These are phyloP conservation scores for Termitomyces sp. DNA, from an alignment of 768 basidiomycete genomes.

Conservation along the genomic window DNA sequence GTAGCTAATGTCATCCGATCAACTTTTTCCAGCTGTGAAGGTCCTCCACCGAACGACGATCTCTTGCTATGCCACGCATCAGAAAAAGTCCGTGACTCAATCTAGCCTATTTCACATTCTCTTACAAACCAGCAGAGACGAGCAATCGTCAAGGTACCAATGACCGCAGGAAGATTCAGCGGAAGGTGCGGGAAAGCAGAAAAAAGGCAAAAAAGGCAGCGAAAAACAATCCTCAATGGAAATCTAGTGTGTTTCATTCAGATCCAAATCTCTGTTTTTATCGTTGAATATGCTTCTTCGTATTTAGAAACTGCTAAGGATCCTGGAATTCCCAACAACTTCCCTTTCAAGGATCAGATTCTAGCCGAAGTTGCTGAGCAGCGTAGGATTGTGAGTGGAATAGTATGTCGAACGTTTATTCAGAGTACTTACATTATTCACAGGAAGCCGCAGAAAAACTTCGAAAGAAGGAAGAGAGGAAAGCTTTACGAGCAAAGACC, in stretches of 20 bases:
- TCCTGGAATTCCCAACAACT: constrained; percentile 89
- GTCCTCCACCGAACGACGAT: neutral
- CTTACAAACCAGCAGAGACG: constrained; percentile 55
- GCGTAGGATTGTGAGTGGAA: constrained; percentile 58
- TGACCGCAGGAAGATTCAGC: constrained; percentile 67
- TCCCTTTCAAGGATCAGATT: constrained; percentile 93
- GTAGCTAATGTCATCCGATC: neutral
- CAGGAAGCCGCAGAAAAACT: constrained; percentile 80
- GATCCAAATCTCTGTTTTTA: neutral
- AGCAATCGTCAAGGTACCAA: constrained; percentile 76
- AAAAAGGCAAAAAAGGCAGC: constrained; percentile 73
- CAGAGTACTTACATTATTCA: constrained; percentile 1
- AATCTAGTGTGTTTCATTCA: constrained; percentile 62
- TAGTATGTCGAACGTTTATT: neutral
- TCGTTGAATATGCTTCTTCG: neutral
- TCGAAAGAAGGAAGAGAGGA: constrained; percentile 61
- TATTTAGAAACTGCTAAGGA: constrained; percentile 75
- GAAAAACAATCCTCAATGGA: constrained; percentile 85
- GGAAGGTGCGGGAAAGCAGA: constrained; percentile 72
- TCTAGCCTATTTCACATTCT: neutral
- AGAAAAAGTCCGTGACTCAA: constrained; percentile 14
- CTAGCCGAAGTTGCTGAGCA: constrained; percentile 86
- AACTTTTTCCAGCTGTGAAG: neutral
- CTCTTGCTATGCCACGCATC: constrained; percentile 13
- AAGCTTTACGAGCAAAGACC: constrained; percentile 31